Evolutionary conservation across 768 basidiomycete species (phyloP).

Genomic region (Tylopilus rubrobrunneus): DNA sequence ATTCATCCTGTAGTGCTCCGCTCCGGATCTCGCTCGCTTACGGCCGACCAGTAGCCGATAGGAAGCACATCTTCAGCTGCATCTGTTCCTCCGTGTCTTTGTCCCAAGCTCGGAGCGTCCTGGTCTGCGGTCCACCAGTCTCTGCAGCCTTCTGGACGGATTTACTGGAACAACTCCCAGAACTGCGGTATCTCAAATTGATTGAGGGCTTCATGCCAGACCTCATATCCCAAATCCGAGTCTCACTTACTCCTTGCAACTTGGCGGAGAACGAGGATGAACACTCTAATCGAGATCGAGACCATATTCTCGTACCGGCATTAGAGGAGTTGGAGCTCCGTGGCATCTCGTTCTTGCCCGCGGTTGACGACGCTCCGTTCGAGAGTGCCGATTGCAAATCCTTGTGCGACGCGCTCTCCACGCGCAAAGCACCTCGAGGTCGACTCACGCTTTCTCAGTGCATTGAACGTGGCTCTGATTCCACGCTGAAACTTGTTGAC

Average conservation of each 20-base stretch:
- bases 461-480: neutral
- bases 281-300: neutral
- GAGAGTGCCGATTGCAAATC: neutral
- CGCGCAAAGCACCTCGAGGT: neutral
- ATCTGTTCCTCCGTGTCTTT: neutral
- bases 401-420: neutral
- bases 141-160: neutral
- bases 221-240: neutral
- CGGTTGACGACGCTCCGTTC: neutral
- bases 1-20: neutral
- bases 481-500: neutral
- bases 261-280: no score
- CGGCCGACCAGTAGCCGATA: neutral
- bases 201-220: neutral
- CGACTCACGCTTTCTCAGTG: neutral
- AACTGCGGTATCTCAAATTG: neutral
- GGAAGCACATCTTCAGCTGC: no score
- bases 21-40: neutral
- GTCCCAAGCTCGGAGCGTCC: neutral
- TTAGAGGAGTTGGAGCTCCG: neutral
- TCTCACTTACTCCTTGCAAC: neutral
- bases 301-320: neutral
- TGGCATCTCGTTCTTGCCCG: neutral
- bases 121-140: neutral
- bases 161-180: neutral